Conservation (phyloP, 1,284 basidiomycete species). For the Anthracocystis panici-leucophaei region DNA sequence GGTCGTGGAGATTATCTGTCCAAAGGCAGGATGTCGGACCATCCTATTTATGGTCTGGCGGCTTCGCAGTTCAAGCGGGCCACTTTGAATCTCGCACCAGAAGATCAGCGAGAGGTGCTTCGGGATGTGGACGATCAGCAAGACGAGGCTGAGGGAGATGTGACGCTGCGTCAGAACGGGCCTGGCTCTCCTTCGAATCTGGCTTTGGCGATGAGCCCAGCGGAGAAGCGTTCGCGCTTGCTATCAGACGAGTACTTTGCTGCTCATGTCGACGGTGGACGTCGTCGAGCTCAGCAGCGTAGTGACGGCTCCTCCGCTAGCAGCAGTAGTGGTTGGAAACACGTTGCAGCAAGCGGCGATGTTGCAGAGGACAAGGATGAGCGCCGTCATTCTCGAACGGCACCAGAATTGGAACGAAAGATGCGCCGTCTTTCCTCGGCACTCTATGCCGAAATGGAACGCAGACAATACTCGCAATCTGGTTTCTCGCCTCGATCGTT, state of each 20-base stretch:
- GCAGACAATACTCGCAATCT: constrained; percentile 26
- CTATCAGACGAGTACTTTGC: constrained; percentile 39
- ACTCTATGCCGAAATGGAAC: constrained; percentile 46
- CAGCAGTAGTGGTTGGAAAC: not conserved
- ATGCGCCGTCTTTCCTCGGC: constrained; percentile 39
- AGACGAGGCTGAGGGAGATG: constrained; percentile 14
- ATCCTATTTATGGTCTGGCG: constrained; percentile 25
- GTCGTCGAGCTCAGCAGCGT: constrained; percentile 1
- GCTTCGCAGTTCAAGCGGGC: constrained; percentile 32
- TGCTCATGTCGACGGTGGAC: constrained; percentile 25
- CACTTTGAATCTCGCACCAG: constrained; percentile 28
- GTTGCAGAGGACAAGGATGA: not conserved
- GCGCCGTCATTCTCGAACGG: not conserved
- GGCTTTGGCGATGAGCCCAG: constrained; percentile 28
- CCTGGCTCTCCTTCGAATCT: constrained; percentile 2
- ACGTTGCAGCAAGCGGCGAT: not conserved
- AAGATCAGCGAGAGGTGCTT: constrained; percentile 19
- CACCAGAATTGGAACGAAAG: constrained; percentile 26
- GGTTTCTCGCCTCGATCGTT: constrained; percentile 32
- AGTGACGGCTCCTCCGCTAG: constrained; percentile 5
- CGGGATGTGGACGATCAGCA: constrained; percentile 11
- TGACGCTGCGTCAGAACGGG: constrained; percentile 12
- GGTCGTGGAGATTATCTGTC: constrained; percentile 41
- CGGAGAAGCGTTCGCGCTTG: constrained; percentile 34
- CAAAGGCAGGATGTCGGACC: constrained; percentile 22